These are phyloP conservation scores for Neolentinus lepideus DNA, from an alignment of 1,284 basidiomycete genomes.

Conservation along the genomic window DNA sequence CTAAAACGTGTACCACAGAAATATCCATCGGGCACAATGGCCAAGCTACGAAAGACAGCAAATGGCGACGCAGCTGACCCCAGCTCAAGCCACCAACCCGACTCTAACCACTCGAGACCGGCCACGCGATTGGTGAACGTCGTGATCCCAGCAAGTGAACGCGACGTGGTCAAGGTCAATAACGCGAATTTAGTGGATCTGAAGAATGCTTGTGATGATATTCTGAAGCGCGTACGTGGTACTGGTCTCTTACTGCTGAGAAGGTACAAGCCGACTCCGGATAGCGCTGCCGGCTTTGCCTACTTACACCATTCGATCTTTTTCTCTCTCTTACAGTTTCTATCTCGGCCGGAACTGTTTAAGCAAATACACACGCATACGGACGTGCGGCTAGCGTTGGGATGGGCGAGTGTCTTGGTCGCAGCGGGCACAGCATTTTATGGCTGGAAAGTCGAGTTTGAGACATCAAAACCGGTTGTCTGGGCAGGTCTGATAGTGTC, in stretches of 20 bases:
- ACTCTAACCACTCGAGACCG: neutral
- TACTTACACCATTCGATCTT: neutral
- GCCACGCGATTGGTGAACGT: conserved; percentile 1
- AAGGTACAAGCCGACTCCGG: neutral
- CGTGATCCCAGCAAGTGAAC: conserved; percentile 20
- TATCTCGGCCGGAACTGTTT: conserved; percentile 75
- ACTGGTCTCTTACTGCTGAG: neutral
- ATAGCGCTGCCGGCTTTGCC: neutral
- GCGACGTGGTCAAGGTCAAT: conserved; percentile 79
- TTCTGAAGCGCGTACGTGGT: conserved; percentile 74
- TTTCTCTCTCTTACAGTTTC: conserved; percentile 43
- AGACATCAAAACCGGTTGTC: conserved; percentile 74
- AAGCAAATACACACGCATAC: conserved; percentile 82
- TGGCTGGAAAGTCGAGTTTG: conserved; percentile 81
- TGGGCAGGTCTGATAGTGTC: conserved; percentile 73
- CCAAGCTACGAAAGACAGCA: neutral
- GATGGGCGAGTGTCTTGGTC: conserved; percentile 78
- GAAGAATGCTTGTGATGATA: conserved; percentile 88
- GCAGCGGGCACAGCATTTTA: conserved; percentile 78
- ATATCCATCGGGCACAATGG: neutral
- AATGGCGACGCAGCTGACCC: neutral
- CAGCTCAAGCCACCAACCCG: neutral
- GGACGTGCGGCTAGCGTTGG: conserved; percentile 77
- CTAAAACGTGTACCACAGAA: neutral
- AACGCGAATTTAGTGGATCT: conserved; percentile 75